phyloP scores from a whole-genome alignment of 345 rosid genomes.

The Citrus medica region DNA sequence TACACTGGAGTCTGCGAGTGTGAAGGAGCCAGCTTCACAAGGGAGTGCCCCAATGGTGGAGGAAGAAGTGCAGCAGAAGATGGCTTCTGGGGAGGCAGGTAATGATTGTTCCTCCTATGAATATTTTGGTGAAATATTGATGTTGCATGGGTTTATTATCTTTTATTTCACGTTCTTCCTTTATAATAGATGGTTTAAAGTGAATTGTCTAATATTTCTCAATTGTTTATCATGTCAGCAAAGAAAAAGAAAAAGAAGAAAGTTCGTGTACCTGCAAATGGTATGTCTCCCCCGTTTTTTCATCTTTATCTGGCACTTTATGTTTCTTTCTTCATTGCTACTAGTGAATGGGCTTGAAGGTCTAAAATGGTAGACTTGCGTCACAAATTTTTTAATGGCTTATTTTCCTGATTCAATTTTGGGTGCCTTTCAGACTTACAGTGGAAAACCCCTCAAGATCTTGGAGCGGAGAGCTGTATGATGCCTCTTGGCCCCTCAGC shows the following conservation, averaged over 20 bases:
- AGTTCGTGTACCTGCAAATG: constrained; percentile 51
- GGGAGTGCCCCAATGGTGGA: constrained; percentile 53
- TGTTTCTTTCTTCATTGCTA: background rate
- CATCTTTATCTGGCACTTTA: background rate
- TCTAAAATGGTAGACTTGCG: background rate
- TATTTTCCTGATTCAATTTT: constrained; percentile 2
- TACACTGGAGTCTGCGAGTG: constrained; percentile 64
- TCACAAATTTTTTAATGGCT: background rate
- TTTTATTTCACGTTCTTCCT: background rate
- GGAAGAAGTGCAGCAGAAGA: constrained; percentile 73
- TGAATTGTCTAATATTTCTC: background rate
- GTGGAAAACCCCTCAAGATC: constrained; percentile 70
- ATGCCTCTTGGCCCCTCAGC: constrained; percentile 76
- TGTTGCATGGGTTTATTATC: background rate
- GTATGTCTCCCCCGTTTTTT: constrained; percentile 12
- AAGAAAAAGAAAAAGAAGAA: constrained; percentile 88
- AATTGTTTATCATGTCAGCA: constrained; percentile 38
- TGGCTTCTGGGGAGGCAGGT: constrained; percentile 71
- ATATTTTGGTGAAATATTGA: background rate
- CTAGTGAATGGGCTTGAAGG: background rate
- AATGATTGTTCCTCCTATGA: constrained; percentile 9
- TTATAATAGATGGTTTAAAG: background rate
- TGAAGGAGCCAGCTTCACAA: constrained; percentile 67
- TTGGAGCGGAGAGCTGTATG: constrained; percentile 68
- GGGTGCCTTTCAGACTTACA: constrained; percentile 49